These are phyloP conservation scores for Claviceps africana DNA, from an alignment of 2,329 filamentous ascomycete species.

Conservation along the genomic window DNA sequence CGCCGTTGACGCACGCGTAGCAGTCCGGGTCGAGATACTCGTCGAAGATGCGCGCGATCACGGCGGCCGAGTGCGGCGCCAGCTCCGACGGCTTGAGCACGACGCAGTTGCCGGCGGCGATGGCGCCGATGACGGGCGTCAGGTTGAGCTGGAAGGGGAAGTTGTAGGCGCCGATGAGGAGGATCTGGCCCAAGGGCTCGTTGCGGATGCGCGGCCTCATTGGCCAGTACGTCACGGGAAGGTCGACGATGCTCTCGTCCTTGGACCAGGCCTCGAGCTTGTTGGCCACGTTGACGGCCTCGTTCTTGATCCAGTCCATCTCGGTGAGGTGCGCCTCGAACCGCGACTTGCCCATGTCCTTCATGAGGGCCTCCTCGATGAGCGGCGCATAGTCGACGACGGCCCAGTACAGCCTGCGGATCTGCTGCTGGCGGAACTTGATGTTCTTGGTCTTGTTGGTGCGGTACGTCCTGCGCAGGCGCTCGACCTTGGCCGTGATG, in stretches of 20 bases:
- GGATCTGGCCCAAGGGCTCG: conserved; percentile 69
- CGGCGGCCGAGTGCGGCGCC: conserved; percentile 60
- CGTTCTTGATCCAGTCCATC: conserved; percentile 64
- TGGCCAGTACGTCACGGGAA: conserved; percentile 51
- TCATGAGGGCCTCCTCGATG: conserved; percentile 59
- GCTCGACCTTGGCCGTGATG: conserved; percentile 48
- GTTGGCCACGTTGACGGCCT: conserved; percentile 64
- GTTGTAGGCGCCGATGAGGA: conserved; percentile 91
- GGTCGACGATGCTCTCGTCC: conserved; percentile 62
- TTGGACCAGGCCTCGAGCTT: conserved; percentile 71
- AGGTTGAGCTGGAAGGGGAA: conserved; percentile 76
- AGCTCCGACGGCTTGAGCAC: conserved; percentile 85
- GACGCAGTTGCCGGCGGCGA: conserved; percentile 80
- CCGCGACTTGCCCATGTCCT: conserved; percentile 64
- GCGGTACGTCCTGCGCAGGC: conserved; percentile 54
- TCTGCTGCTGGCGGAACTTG: conserved; percentile 69
- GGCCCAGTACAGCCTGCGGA: conserved; percentile 91
- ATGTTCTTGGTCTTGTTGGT: conserved; percentile 71
- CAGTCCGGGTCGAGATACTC: conserved; percentile 61
- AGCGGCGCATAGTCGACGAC: conserved; percentile 63
- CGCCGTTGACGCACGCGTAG: conserved; percentile 70
- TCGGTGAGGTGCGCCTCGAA: conserved; percentile 66
- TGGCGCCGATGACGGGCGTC: conserved; percentile 72
- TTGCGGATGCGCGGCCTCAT: conserved; percentile 68
- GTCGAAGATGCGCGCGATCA: conserved; percentile 66